Conservation (phyloP, 495 filamentous ascomycete species). For the Aspergillus mulundensis region DNA sequence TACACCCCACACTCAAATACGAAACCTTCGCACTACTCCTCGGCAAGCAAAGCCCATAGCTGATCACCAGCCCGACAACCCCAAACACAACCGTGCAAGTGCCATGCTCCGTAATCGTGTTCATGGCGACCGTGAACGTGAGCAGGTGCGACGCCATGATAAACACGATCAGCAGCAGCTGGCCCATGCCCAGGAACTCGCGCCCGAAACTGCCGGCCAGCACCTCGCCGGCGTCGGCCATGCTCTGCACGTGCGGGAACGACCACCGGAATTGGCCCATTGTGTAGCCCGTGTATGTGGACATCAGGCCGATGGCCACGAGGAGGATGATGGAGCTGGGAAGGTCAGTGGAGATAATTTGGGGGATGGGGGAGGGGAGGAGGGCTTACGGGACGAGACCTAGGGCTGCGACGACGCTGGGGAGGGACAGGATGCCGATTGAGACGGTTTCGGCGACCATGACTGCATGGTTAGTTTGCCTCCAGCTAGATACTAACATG, state of each 20-base stretch:
- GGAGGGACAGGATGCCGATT: constrained; percentile 64
- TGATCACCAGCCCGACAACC: constrained; percentile 59
- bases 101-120: constrained; percentile 58
- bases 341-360: too few species aligned
- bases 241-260: constrained; percentile 62
- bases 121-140: constrained; percentile 69
- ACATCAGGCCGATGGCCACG: constrained; percentile 59
- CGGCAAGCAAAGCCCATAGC: constrained; percentile 59
- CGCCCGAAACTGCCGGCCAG: constrained; percentile 61
- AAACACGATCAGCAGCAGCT: constrained; percentile 62
- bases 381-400: constrained; percentile 50
- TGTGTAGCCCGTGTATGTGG: constrained; percentile 73
- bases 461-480: constrained; percentile 33
- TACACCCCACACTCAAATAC: constrained; percentile 58
- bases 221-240: constrained; percentile 67
- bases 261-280: constrained; percentile 57
- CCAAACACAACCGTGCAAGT: constrained; percentile 66
- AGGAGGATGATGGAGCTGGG: constrained; percentile 53
- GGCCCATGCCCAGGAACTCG: constrained; percentile 57
- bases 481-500: not conserved
- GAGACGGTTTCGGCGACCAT: constrained; percentile 71
- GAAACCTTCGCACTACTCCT: constrained; percentile 57
- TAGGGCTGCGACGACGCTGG: constrained; percentile 56
- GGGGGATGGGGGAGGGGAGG: not conserved
- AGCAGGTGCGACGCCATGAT: constrained; percentile 71